Evolutionary conservation across 306 rosid genomes (phyloP).

Genomic region (Styphnolobium japonicum): DNA sequence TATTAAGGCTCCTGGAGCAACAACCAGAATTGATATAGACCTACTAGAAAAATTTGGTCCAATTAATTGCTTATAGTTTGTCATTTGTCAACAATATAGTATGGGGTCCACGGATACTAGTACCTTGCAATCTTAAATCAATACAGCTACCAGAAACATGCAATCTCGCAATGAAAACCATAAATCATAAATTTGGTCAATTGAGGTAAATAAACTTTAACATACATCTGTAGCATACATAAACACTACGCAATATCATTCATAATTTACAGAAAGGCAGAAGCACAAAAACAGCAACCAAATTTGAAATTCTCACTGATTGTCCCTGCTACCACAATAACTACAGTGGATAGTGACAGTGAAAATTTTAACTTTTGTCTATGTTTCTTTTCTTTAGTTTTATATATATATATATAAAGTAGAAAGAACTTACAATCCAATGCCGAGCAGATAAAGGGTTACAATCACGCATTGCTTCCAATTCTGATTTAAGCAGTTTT

Average conservation of each 20-base stretch:
- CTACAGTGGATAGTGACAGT: neutral
- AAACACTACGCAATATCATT: neutral
- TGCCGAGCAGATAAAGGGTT: conserved; percentile 69
- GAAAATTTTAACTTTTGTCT: neutral
- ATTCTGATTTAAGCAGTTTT: conserved; percentile 56
- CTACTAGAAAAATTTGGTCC: neutral
- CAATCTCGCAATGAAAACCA: neutral
- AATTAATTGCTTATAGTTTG: neutral
- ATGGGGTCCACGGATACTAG: neutral
- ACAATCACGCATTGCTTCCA: conserved; percentile 69
- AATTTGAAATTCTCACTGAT: conserved; percentile 4
- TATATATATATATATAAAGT: no score
- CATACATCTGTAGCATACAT: neutral
- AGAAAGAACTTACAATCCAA: conserved; percentile 56
- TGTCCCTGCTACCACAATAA: neutral
- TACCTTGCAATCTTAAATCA: neutral
- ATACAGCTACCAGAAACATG: neutral
- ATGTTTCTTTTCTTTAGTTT: neutral
- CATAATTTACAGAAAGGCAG: neutral
- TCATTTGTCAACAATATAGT: neutral
- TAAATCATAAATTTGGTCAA: neutral
- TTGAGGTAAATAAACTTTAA: neutral
- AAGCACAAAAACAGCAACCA: neutral
- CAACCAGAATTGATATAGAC: neutral
- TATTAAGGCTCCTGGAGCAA: neutral